Base-by-base conservation (phyloP, 805 yeast species). In the Komagataella pseudopastoris region DNA sequence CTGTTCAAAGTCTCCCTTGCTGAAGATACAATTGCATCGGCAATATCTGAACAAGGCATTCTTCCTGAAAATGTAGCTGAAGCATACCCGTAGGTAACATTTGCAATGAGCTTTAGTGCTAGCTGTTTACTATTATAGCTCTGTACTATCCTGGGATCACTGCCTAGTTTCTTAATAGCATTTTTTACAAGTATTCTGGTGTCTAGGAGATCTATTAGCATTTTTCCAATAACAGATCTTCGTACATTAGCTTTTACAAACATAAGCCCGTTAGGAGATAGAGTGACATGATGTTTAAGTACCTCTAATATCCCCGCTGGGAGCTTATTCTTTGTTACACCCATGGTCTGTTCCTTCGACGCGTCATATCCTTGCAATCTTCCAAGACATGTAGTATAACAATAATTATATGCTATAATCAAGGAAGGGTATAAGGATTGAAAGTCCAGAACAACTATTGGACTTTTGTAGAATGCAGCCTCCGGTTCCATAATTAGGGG, bases 31-130 rank as follows among this genome's bases (percentile, higher is more conserved):
- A 93, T 88, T 10, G 95, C 85, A 67, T 93, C 99, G 0, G 99
- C 96, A 30, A 93, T 75, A 62, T 90, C 98, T 0, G 96, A 81
- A 59, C 93, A 87, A 0, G 99, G 98, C 99, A 93, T 93, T 55
- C 99, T 71, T 0, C 99, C 99, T 6, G 96, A 88, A 61, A 85
- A 93, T 0, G 96, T 80, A 0, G 99, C 99, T 0, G 96, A 85
- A 0, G 97, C 76, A 61, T 93, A 93, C 0, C 99, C 99, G 67
- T 93, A 93, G 0, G 96, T 91, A 6, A 93, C 99, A 64, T 89
- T 90, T 0, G 99, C 97, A 46, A 89, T 82, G 49, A 91, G 69
- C 61, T 93, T 93, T 55, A 93, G 69, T 0, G 96, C 98, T 45
- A 87, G 63, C 58, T 93, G 99, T 51, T 91, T 71, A 53, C 85